phyloP scores from a whole-genome alignment of 768 basidiomycete genomes.

The Amyloporia xantha region DNA sequence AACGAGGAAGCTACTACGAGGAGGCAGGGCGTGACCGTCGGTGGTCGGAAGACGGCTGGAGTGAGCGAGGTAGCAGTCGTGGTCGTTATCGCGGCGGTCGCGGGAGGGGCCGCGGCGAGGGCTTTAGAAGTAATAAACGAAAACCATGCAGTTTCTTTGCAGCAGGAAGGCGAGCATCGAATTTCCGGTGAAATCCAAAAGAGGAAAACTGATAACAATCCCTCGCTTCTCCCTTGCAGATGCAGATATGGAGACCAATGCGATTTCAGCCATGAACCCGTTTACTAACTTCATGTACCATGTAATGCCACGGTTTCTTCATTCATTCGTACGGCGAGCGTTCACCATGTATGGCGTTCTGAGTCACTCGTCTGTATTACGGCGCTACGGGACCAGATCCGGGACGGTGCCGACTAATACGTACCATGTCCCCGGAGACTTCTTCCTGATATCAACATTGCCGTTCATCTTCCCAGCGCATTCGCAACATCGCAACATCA shows the following conservation, averaged over 20 bases:
- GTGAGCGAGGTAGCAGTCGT: constrained; percentile 34
- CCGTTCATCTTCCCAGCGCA: too few species aligned
- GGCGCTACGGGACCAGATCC: not conserved
- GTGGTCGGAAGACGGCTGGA: constrained; percentile 44
- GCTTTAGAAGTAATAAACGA: constrained; percentile 77
- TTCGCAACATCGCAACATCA: too few species aligned
- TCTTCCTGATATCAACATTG: too few species aligned
- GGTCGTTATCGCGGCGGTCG: constrained; percentile 46
- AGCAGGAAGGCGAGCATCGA: constrained; percentile 86
- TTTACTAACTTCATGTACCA: constrained; percentile 8
- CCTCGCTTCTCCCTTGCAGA: constrained; percentile 46
- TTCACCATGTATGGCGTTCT: not conserved
- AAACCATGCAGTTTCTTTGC: constrained; percentile 87
- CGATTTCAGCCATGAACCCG: constrained; percentile 69
- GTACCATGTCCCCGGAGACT: too few species aligned
- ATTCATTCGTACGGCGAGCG: not conserved
- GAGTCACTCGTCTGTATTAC: not conserved
- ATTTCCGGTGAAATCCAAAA: constrained; percentile 25
- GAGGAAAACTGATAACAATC: constrained; percentile 30
- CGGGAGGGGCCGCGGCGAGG: constrained; percentile 54
- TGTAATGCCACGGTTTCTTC: not conserved
- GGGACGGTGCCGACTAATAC: not conserved
- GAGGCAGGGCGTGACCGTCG: constrained; percentile 20
- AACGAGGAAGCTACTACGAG: constrained; percentile 14
- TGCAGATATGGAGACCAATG: constrained; percentile 87